phyloP scores from a whole-genome alignment of 2,329 filamentous ascomycete genomes.

The Purpureocillium lavendulum region DNA sequence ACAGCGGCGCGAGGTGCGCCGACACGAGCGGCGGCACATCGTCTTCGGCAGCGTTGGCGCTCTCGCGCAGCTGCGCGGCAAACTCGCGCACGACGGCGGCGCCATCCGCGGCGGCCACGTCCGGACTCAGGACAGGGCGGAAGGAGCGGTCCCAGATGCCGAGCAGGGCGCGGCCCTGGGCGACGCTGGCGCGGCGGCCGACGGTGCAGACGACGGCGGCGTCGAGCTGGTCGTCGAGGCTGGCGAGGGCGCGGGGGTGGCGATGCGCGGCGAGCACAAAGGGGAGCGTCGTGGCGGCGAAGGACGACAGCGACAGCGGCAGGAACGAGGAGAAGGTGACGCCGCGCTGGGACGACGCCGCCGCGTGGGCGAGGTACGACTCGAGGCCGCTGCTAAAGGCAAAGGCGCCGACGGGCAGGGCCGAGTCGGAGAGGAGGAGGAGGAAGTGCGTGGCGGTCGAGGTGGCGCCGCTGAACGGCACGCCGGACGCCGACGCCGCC shows the following conservation, averaged over 20 bases:
- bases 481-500: slow-evolving; percentile 8
- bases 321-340: slow-evolving; percentile 56
- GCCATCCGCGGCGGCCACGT: slow-evolving; percentile 12
- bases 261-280: slow-evolving; percentile 64
- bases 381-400: slow-evolving; percentile 78
- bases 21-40: slow-evolving; percentile 33
- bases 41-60: slow-evolving; percentile 15
- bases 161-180: slow-evolving; percentile 68
- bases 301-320: slow-evolving; percentile 59
- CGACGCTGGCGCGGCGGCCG: slow-evolving; percentile 63
- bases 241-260: slow-evolving; percentile 37
- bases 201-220: slow-evolving; percentile 73
- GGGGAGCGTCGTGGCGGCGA: slow-evolving; percentile 64
- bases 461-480: too few species aligned
- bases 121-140: slow-evolving; percentile 22
- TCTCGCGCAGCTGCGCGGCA: slow-evolving; percentile 22
- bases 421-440: slow-evolving; percentile 72
- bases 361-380: slow-evolving; percentile 65
- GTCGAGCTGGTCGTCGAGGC: slow-evolving; percentile 68
- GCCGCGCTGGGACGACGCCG: slow-evolving; percentile 14
- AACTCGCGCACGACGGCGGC: slow-evolving; percentile 25
- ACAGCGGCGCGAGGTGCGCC: slow-evolving; percentile 64
- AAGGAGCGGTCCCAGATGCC: slow-evolving; percentile 70
- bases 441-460: slow-evolving; percentile 48
- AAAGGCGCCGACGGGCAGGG: slow-evolving; percentile 76